phyloP scores from a whole-genome alignment of 2,329 filamentous ascomycete species.

The Pyrenochaeta sp. region DNA sequence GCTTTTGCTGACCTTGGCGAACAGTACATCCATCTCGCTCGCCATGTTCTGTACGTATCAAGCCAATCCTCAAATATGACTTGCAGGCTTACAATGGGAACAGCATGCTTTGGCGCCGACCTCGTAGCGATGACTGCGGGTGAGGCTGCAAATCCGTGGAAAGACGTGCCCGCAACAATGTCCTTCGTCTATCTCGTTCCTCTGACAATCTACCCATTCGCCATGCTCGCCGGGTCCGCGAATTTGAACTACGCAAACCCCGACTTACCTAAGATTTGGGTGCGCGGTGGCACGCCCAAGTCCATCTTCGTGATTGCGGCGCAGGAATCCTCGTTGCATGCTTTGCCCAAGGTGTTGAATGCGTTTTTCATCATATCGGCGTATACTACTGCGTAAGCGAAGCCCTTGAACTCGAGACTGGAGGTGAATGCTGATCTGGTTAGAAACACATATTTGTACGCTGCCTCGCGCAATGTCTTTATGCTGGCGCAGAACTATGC shows the following conservation, averaged over 20 bases:
- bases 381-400: slow-evolving; percentile 38
- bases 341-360: slow-evolving; percentile 31
- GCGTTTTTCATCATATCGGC: slow-evolving; percentile 42
- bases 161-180: slow-evolving; percentile 38
- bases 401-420: neutral
- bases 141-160: slow-evolving; percentile 37
- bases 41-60: slow-evolving; percentile 47
- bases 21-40: slow-evolving; percentile 34
- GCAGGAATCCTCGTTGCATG: slow-evolving; percentile 26
- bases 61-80: too few relatives aligned
- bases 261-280: slow-evolving; percentile 28
- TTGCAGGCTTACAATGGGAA: too few relatives aligned
- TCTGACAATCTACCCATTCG: slow-evolving; percentile 33
- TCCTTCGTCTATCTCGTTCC: slow-evolving; percentile 43
- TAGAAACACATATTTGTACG: slow-evolving; percentile 42
- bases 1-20: neutral
- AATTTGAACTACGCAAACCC: slow-evolving; percentile 42
- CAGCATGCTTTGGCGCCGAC: slow-evolving; percentile 41
- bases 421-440: neutral
- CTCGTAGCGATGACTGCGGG: slow-evolving; percentile 41
- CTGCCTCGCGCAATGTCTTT: slow-evolving; percentile 38
- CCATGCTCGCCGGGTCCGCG: slow-evolving; percentile 33
- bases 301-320: slow-evolving; percentile 40
- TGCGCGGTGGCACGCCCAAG: slow-evolving; percentile 4
- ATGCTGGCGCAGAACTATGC: slow-evolving; percentile 31